Base-by-base conservation (phyloP, 176 grass and related monocot genomes). In the Musa schizocarpa region DNA sequence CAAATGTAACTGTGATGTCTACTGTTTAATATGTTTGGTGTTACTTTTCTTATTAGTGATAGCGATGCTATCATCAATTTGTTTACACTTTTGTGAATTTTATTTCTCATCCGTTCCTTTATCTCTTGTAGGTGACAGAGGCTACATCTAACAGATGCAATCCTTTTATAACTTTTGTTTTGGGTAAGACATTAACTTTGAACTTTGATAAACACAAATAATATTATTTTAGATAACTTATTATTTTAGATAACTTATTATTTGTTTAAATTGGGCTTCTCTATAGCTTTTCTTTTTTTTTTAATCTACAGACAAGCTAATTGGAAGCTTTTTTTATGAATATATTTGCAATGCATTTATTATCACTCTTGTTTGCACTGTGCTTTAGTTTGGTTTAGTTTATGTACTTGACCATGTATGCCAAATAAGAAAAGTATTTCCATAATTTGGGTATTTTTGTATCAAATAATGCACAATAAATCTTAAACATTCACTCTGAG, bases 131-230 rank as follows among this genome's bases (percentile, higher is more conserved):
- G 93, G 87, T 61, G 54, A 71, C 25, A 74, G 82, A 78, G 13
- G 68, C 50, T 14, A 64, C 34, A 10, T 25, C 1, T 17, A 56
- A 61, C 59, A 19, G 29, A 61, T 68, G 29, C 73, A 90, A 56
- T 21, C 87, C 85, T 29, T 97, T 93, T 77, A 88, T 97, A n/a
- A 82, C 94, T 84, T 97, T 93, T 27, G 83, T 97, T 73, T 74
- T 97, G 63, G 93, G 93, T 97, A 78, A 82, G 16, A 53, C 49
- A 69, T 66, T 53, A 0, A 29, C 13, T 77, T 55, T 26, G 13
- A 29, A 57, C 56, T 77, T 55, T 53, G 56, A 52, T 74, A 69
- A 1, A 14, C 64, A 19, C n/a, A 21, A 55, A 19, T 21, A 68
- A 63, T 11, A 7, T 34, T 54, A 14, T 9, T 21, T 59, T 29